A percentile compares a stretch with the other conserved stretches of the same genome.
phyloP scores from a whole-genome alignment of 305 asterid genomes.

The Coffea humblotiana region DNA sequence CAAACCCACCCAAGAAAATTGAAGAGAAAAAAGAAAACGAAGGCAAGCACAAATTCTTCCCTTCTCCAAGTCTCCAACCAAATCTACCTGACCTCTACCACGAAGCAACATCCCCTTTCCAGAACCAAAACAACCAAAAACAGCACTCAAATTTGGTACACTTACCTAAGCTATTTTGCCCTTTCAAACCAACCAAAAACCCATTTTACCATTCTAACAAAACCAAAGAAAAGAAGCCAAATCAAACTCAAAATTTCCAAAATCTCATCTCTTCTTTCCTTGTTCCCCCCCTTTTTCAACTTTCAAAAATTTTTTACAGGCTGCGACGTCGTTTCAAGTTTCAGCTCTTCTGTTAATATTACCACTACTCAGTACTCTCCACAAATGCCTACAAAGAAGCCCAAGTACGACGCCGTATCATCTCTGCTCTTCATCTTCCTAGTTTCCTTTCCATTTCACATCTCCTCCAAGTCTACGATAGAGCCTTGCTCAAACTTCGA shows the following conservation, averaged over 20 bases:
- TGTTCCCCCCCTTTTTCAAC: too few relatives aligned
- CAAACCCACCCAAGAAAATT: not conserved
- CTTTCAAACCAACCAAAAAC: slow-evolving; percentile 2
- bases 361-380: too few relatives aligned
- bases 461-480: slow-evolving; percentile 73
- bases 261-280: not conserved
- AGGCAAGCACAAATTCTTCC: too few relatives aligned
- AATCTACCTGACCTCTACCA: too few relatives aligned
- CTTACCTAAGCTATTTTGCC: not conserved
- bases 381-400: slow-evolving; percentile 11
- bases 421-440: slow-evolving; percentile 6
- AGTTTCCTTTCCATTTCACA: slow-evolving; percentile 32
- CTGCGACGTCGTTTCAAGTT: too few relatives aligned
- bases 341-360: too few relatives aligned
- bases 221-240: not conserved
- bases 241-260: not conserved
- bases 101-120: not conserved
- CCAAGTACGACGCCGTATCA: not conserved
- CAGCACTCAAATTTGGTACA: too few relatives aligned
- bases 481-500: slow-evolving; percentile 88
- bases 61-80: not conserved
- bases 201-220: not conserved
- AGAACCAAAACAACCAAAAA: not conserved
- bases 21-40: too few relatives aligned
- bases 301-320: not conserved